Evolutionary conservation across 1,284 basidiomycete genomes (phyloP).

Genomic region (Fistulina hepatica): DNA sequence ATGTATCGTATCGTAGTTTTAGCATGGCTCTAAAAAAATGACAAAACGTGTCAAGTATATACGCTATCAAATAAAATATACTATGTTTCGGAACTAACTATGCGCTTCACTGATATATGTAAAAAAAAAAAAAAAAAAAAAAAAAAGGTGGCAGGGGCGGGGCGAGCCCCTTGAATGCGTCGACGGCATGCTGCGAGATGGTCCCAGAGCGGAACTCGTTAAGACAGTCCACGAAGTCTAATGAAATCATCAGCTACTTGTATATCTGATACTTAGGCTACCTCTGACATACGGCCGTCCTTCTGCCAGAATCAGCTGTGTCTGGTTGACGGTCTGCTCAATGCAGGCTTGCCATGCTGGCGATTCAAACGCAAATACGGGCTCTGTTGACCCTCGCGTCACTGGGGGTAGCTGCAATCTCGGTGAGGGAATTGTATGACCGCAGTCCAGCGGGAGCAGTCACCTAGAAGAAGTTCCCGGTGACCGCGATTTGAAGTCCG

Average conservation of each 20-base stretch:
- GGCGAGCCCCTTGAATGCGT: no score
- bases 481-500: constrained; percentile 80
- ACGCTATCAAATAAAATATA: no score
- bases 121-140: no score
- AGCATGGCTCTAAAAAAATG: no score
- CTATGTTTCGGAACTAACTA: no score
- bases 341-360: constrained; percentile 62
- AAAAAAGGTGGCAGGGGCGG: no score
- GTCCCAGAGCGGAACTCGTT: constrained; percentile 16
- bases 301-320: constrained; percentile 63
- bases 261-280: not conserved
- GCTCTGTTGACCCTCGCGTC: constrained; percentile 18
- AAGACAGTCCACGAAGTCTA: constrained; percentile 64
- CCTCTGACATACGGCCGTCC: constrained; percentile 29
- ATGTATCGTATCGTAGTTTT: no score
- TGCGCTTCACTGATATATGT: no score
- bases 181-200: no score
- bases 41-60: no score
- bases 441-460: no score
- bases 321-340: constrained; percentile 58
- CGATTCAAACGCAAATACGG: constrained; percentile 68
- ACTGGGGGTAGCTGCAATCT: constrained; percentile 85
- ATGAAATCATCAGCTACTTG: not conserved
- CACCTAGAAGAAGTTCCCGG: constrained; percentile 85
- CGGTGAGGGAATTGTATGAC: no score